These are phyloP conservation scores for Penicillium sp. DNA, from an alignment of 2,329 filamentous ascomycete species.

Conservation along the genomic window DNA sequence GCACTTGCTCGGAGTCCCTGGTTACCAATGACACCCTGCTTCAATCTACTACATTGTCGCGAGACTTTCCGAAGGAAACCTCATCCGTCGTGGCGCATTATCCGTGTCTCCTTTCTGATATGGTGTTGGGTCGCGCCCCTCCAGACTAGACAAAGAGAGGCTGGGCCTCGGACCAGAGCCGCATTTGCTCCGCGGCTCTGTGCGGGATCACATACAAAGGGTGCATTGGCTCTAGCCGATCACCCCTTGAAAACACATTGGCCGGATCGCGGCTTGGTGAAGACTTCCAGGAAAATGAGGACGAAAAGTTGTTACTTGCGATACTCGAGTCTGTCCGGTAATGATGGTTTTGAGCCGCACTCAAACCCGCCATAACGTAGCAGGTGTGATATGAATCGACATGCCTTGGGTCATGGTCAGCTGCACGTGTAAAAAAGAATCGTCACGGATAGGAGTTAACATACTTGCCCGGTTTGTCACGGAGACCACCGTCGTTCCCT, in stretches of 20 bases:
- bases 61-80: neutral
- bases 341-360: conserved; percentile 64
- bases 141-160: conserved; percentile 12
- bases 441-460: conserved; percentile 29
- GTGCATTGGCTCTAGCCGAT: conserved; percentile 63
- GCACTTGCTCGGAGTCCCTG: conserved; percentile 4
- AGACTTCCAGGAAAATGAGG: conserved; percentile 35
- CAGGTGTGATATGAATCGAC: conserved; percentile 88
- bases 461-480: conserved; percentile 88
- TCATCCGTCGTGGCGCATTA: neutral
- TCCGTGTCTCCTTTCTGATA: neutral
- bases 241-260: conserved; percentile 61
- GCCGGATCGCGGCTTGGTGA: conserved; percentile 38
- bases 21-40: neutral
- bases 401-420: conserved; percentile 46
- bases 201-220: conserved; percentile 79
- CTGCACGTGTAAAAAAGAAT: conserved; percentile 5
- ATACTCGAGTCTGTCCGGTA: conserved; percentile 36
- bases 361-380: conserved; percentile 80
- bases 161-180: conserved; percentile 51
- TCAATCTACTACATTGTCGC: neutral
- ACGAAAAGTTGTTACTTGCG: conserved; percentile 26
- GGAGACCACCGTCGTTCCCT: conserved; percentile 65
- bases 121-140: neutral
- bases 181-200: conserved; percentile 55